A percentile compares a stretch with the other conserved stretches of the same genome.
Conservation (phyloP, 805 yeast species). For the Kurtzmaniella cleridarum region DNA sequence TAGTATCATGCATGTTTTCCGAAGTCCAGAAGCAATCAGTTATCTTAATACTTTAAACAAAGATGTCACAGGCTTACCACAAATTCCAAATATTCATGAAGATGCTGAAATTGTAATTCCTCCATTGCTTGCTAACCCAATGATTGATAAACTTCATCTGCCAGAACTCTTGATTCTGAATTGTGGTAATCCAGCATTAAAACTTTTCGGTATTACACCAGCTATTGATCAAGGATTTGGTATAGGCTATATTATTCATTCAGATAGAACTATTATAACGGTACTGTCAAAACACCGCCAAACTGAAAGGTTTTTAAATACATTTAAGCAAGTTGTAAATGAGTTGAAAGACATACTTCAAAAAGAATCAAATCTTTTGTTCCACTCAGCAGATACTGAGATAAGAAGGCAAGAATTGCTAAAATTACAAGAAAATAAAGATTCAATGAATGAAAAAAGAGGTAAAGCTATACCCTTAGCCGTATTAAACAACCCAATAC, state of each 20-base stretch:
- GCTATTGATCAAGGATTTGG: constrained; percentile 88
- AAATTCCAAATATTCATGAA: constrained; percentile 15
- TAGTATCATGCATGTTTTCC: constrained; percentile 54
- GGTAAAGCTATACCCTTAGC: neutral
- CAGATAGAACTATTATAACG: constrained; percentile 71
- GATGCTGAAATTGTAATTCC: constrained; percentile 9
- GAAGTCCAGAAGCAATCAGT: constrained; percentile 32
- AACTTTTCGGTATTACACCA: constrained; percentile 88
- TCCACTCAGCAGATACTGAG: constrained; percentile 21
- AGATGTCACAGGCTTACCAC: constrained; percentile 30
- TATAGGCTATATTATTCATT: constrained; percentile 84
- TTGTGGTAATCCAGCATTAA: constrained; percentile 88
- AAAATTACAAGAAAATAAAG: constrained; percentile 28
- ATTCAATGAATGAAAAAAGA: constrained; percentile 5
- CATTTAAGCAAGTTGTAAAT: constrained; percentile 55
- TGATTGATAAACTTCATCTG: constrained; percentile 26
- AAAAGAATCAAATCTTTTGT: constrained; percentile 27
- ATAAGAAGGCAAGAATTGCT: constrained; percentile 29
- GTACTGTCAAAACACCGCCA: constrained; percentile 87
- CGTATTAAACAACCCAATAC: constrained; percentile 6
- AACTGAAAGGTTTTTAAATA: constrained; percentile 69
- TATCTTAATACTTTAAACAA: constrained; percentile 38
- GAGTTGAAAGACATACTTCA: constrained; percentile 51
- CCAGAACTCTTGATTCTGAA: constrained; percentile 59
- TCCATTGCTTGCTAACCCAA: constrained; percentile 30